phyloP scores from a whole-genome alignment of 441 rosid species.

The Viola pubescens region DNA sequence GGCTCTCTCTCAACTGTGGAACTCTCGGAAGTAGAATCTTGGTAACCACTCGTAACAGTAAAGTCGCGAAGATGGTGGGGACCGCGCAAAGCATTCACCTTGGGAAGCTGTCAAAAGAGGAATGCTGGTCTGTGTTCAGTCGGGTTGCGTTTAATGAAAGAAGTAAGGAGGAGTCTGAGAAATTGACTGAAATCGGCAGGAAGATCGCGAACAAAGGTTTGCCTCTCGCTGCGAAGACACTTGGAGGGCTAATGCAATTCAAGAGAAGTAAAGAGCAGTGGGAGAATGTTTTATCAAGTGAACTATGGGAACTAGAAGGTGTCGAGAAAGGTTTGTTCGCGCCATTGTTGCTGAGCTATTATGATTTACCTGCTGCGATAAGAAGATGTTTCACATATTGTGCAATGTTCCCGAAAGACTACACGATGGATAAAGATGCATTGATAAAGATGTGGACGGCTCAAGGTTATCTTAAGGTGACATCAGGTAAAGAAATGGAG shows the following conservation, averaged over 20 bases:
- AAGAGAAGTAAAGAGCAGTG: not conserved
- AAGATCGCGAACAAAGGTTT: not conserved
- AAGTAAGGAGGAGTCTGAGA: not conserved
- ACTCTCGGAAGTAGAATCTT: not conserved
- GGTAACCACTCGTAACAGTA: conserved; percentile 2
- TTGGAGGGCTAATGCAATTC: not conserved
- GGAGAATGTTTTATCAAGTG: conserved; percentile 6
- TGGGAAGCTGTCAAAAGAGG: not conserved
- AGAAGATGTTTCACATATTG: not conserved
- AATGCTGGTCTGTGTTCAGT: conserved; percentile 1
- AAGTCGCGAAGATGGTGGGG: not conserved
- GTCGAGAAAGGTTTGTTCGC: not conserved
- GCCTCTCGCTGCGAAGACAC: conserved; percentile 7
- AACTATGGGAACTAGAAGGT: conserved; percentile 2
- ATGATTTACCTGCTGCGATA: not conserved
- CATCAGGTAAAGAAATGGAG: not conserved
- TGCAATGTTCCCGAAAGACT: not conserved
- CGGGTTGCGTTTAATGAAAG: not conserved
- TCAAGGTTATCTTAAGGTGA: not conserved
- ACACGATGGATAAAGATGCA: not conserved
- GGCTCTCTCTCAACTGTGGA: not conserved
- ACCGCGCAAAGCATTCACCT: not conserved
- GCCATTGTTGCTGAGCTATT: conserved; percentile 4
- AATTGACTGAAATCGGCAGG: not conserved
- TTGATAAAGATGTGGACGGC: conserved; percentile 10